phyloP scores from a whole-genome alignment of 2,329 filamentous ascomycete genomes.

The Diplocarpon mali region DNA sequence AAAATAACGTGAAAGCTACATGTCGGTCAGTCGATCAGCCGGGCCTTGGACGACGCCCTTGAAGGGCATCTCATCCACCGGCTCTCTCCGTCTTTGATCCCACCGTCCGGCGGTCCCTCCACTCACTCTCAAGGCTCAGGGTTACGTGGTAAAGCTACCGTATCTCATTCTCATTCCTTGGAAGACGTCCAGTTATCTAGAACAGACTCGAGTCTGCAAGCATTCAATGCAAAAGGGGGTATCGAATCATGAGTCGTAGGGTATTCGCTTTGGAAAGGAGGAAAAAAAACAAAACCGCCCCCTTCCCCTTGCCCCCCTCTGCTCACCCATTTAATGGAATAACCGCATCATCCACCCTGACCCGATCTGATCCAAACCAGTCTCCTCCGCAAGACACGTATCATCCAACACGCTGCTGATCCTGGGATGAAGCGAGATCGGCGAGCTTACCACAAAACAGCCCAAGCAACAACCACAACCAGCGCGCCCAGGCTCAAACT shows the following conservation, averaged over 20 bases:
- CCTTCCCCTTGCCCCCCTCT: neutral
- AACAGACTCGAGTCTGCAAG: neutral
- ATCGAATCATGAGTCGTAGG: conserved; percentile 6
- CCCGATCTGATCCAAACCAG: too few species aligned
- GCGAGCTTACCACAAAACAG: conserved; percentile 16
- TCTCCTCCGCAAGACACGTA: neutral
- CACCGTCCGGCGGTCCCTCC: neutral
- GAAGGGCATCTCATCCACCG: too few species aligned
- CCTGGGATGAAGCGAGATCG: neutral
- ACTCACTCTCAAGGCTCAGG: neutral
- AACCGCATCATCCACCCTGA: neutral
- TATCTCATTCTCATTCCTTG: neutral
- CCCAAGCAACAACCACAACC: conserved; percentile 22
- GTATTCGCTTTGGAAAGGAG: too few species aligned
- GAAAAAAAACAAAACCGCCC: conserved; percentile 3
- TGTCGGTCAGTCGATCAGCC: too few species aligned
- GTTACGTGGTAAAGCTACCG: neutral
- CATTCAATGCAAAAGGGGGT: neutral
- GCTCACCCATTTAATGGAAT: neutral
- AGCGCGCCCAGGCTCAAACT: conserved; percentile 23
- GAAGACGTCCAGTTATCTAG: too few species aligned
- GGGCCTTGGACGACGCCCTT: too few species aligned
- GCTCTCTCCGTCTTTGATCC: neutral
- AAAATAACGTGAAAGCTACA: too few species aligned
- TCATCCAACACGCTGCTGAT: neutral